These are phyloP conservation scores for Fragaria ananassa DNA, from an alignment of 306 rosid species.

Conservation along the genomic window DNA sequence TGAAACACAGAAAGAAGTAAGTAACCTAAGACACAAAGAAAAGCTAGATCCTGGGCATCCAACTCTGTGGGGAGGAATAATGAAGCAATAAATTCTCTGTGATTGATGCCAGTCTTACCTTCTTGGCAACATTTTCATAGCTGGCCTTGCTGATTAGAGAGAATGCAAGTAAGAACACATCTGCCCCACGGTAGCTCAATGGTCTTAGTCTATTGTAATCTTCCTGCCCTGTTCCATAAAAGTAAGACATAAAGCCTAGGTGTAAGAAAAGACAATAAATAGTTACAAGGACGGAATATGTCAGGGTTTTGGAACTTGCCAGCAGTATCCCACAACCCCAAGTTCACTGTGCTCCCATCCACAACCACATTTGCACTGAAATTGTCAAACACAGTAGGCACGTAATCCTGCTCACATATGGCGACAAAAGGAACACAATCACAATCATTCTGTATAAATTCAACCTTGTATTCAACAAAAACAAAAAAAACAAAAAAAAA, in stretches of 20 bases:
- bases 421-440: slow-evolving; percentile 33
- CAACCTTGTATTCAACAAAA: slow-evolving; percentile 4
- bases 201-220: slow-evolving; percentile 96
- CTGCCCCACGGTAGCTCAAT: slow-evolving; percentile 96
- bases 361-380: slow-evolving; percentile 98
- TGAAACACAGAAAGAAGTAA: neutral
- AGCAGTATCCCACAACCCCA: slow-evolving; percentile 98
- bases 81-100: neutral
- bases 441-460: slow-evolving; percentile 14
- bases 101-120: slow-evolving; percentile 43
- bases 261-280: neutral
- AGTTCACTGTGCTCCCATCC: slow-evolving; percentile 94
- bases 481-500: neutral
- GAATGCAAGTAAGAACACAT: slow-evolving; percentile 90
- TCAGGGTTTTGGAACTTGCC: slow-evolving; percentile 39
- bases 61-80: neutral
- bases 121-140: slow-evolving; percentile 93
- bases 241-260: slow-evolving; percentile 35
- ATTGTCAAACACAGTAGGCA: slow-evolving; percentile 95
- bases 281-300: slow-evolving; percentile 2
- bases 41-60: neutral
- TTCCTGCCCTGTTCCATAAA: slow-evolving; percentile 82
- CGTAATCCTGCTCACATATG: slow-evolving; percentile 68
- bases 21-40: neutral
- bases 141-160: slow-evolving; percentile 99